Base-by-base conservation (phyloP, 2,329 filamentous ascomycete species). In the Ascochyta rabiei region DNA sequence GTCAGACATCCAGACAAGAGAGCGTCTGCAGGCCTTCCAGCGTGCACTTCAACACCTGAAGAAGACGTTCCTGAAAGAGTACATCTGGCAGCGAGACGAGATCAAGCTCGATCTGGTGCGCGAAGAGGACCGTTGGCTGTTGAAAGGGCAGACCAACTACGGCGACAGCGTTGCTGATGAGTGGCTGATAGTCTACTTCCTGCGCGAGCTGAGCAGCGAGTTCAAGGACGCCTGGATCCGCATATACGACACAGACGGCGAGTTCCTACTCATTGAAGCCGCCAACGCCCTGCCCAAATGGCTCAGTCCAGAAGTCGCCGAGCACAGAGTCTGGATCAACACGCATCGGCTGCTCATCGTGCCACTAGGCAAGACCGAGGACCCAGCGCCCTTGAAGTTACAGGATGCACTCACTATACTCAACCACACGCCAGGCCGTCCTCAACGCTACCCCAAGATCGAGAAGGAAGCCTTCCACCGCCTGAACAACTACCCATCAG, bases 91-190 rank as follows among this genome's bases (percentile, higher is more conserved):
- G 73, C 86, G 92, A 12, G 92, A 96, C 48, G 78, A 81, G 0
- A 93, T 99, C 60, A 82, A 81, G n/a, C 77, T 96, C 6, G 84
- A 89, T 16, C 73, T 86, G 26, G 71, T 77, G 38, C 80, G 80
- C 80, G 67, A 88, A 80, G 76, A 88, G 66, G 86, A 78, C 2
- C 70, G 75, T 43, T 81, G 78, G 63, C 86, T 87, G 60, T 82
- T 99, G 6, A 84, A 86, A 59, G 93, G 93, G 18, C 80, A 82
- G 46, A 95, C 91, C 0, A 90, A 93, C 71, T 98, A 92, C 68
- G 93, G 93, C 8, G 96, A 99, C 75, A 95, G 92, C 0, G 87
- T 98, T 4, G 93, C 96, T 69, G 95, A 99, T 67, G 96, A 99
- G 78, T 99, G 95, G 96, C 84, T 98, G 6, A 88, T 98, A 56